Conservation (phyloP, 2,329 filamentous ascomycete species). For the Penicillium sp. region DNA sequence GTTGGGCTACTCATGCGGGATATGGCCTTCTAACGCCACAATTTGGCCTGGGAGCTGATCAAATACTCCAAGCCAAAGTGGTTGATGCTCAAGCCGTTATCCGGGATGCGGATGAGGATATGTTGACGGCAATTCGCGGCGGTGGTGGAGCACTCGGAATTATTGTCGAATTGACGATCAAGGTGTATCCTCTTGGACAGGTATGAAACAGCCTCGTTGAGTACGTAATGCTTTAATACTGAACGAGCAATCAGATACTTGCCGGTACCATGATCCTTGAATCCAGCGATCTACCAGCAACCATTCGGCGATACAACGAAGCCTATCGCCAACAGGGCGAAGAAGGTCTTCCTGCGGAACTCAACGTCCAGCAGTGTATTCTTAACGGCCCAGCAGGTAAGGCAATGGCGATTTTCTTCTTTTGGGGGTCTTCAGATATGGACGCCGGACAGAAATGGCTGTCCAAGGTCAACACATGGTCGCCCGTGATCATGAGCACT, state of each 20-base stretch:
- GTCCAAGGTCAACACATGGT: slow-evolving; percentile 28
- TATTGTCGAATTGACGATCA: slow-evolving; percentile 42
- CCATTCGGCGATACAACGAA: slow-evolving; percentile 25
- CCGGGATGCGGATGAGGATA: slow-evolving; percentile 36
- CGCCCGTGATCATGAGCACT: slow-evolving; percentile 27
- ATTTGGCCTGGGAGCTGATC: slow-evolving; percentile 39
- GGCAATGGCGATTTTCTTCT: slow-evolving; percentile 25
- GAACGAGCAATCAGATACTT: slow-evolving; percentile 20
- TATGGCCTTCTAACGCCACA: slow-evolving; percentile 34
- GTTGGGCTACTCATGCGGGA: slow-evolving; percentile 40
- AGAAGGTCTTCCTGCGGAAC: slow-evolving; percentile 18
- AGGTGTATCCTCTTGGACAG: slow-evolving; percentile 36
- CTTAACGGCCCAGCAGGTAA: slow-evolving; percentile 33
- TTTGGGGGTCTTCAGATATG: slow-evolving; percentile 36
- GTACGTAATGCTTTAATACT: too few relatives aligned
- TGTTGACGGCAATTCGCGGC: slow-evolving; percentile 42
- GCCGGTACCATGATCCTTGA: slow-evolving; percentile 33
- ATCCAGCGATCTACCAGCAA: slow-evolving; percentile 27
- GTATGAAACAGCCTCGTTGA: slow-evolving; percentile 15
- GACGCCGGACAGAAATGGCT: slow-evolving; percentile 30
- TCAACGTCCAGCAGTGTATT: slow-evolving; percentile 27
- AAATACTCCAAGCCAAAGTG: slow-evolving; percentile 41
- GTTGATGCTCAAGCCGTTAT: slow-evolving; percentile 39
- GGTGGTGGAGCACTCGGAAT: slow-evolving; percentile 42
- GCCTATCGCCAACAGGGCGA: slow-evolving; percentile 23